Base-by-base conservation (phyloP, 345 rosid species). In the Pistacia atlantica region DNA sequence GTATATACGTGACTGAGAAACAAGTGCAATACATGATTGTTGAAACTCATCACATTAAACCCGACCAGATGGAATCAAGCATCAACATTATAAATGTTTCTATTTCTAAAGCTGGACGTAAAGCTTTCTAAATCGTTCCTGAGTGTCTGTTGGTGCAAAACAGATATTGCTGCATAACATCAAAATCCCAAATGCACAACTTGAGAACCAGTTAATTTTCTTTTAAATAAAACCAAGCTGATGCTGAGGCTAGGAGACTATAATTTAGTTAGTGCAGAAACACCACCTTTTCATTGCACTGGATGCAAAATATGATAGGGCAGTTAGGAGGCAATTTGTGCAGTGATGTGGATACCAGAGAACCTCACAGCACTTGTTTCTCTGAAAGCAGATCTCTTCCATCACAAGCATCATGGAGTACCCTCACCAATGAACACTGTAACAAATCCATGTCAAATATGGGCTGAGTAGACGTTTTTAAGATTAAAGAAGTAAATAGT, bases 401-500 rank as follows among this genome's bases (percentile, higher is more conserved):
- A 18, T 51, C 46, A 28, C 3, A 7, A 49, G 18, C 31, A 62
- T 62, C 68, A 73, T 11, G 25, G 18, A 28, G 56, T 25, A 59
- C 56, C 1, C 68, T 31, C 9, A 0, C 59, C 69, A 35, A 18
- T 8, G 28, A 51, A 25, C 1, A 28, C 48, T 63, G 18, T 52
- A 33, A 18, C 31, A 14, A 73, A 63, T 17, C 18, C 51, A n/a
- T 4, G 3, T 63, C 69, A 45, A 31, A n/a, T n/a, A 31, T 22
- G 48, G 49, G 48, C 13, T 62, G 31, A 31, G 33, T 22, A 17
- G 59, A n/a, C 9, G 46, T 38, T 25, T 59, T 58, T 16, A 2
- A n/a, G 20, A 72, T 5, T 8, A 22, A 73, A 67, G 16, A 74
- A 18, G 7, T 49, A 62, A 64, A 56, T 65, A 77, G 75, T 71